Percentiles rank a stretch among this genome's conserved stretches.
Conservation (phyloP, 495 filamentous ascomycete species). For the Stereocaulon alpinum region DNA sequence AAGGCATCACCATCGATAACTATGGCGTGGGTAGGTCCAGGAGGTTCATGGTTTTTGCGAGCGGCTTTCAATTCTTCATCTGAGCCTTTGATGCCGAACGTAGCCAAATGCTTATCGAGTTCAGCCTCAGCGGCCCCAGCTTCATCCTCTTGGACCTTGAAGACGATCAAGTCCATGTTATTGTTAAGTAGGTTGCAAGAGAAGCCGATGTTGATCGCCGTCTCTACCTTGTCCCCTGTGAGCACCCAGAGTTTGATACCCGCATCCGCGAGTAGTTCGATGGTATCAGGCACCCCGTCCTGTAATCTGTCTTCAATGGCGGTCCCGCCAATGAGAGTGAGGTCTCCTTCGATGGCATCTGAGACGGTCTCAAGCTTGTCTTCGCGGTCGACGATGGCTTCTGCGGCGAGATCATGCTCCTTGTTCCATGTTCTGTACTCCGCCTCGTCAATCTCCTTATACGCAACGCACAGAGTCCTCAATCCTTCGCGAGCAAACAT, state of each 20-base stretch:
- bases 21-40: constrained; percentile 83
- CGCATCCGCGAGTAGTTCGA: constrained; percentile 80
- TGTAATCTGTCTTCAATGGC: constrained; percentile 97
- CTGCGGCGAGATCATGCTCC: constrained; percentile 79
- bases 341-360: constrained; percentile 79
- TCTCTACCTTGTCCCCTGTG: constrained; percentile 98
- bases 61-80: constrained; percentile 78
- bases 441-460: constrained; percentile 69
- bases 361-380: constrained; percentile 88
- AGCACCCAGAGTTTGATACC: constrained; percentile 99
- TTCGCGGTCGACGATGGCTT: constrained; percentile 75
- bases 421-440: constrained; percentile 81
- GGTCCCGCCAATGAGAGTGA: constrained; percentile 86
- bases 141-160: constrained; percentile 73
- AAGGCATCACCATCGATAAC: constrained; percentile 94
- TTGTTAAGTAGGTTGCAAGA: constrained; percentile 97
- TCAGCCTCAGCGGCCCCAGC: constrained; percentile 51
- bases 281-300: constrained; percentile 95
- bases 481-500: constrained; percentile 94
- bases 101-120: constrained; percentile 60
- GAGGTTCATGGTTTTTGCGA: constrained; percentile 69
- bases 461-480: constrained; percentile 90
- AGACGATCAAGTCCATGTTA: constrained; percentile 90
- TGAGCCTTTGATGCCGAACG: constrained; percentile 73
- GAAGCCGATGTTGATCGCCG: constrained; percentile 99